These are phyloP conservation scores for Moesziomyces sp. DNA, from an alignment of 1,284 basidiomycete species.

Conservation along the genomic window DNA sequence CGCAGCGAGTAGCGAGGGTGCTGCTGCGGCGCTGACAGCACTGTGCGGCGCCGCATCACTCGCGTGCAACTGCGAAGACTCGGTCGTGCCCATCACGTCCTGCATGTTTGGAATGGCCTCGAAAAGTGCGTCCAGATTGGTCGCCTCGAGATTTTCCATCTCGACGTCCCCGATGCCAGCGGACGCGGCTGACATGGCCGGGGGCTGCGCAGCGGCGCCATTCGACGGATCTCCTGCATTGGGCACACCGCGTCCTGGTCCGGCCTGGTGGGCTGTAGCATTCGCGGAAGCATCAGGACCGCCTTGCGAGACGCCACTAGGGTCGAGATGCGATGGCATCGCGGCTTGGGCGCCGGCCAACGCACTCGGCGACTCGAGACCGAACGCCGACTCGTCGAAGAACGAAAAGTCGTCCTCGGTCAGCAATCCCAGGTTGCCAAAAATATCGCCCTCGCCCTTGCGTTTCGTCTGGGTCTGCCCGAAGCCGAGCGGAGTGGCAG, in stretches of 20 bases:
- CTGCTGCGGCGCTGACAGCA: neutral
- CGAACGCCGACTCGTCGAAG: constrained; percentile 58
- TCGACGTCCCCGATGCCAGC: constrained; percentile 19
- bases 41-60: neutral
- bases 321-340: constrained; percentile 6
- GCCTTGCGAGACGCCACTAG: neutral
- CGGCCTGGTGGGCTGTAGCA: constrained; percentile 1
- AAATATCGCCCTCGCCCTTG: constrained; percentile 43
- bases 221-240: neutral
- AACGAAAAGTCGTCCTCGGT: constrained; percentile 65
- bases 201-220: neutral
- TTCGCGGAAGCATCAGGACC: constrained; percentile 1
- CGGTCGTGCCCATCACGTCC: constrained; percentile 22
- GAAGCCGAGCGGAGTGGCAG: constrained; percentile 10
- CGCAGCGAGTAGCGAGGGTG: neutral
- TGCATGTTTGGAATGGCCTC: constrained; percentile 34
- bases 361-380: constrained; percentile 9
- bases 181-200: constrained; percentile 1
- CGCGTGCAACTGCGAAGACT: constrained; percentile 11
- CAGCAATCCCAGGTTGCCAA: constrained; percentile 47
- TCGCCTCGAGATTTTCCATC: constrained; percentile 33
- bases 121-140: constrained; percentile 39
- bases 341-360: constrained; percentile 3
- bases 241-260: neutral
- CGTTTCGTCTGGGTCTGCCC: constrained; percentile 20